phyloP scores from a whole-genome alignment of 2,329 filamentous ascomycete genomes.

The Teratosphaeria pseudoeucalypti region DNA sequence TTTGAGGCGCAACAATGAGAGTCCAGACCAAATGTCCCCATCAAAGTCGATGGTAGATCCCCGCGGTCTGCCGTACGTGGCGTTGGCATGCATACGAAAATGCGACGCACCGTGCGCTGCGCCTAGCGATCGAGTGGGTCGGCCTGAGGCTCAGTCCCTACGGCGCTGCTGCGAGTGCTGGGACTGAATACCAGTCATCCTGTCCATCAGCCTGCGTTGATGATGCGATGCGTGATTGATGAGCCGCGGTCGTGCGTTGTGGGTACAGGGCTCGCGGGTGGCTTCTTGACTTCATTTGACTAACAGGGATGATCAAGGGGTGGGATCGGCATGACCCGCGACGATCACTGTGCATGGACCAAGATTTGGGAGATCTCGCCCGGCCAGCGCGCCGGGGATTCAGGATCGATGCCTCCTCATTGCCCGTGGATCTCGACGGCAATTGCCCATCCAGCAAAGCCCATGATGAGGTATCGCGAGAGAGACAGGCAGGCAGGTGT shows the following conservation, averaged over 20 bases:
- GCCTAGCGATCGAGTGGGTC: neutral
- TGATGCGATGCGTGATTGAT: neutral
- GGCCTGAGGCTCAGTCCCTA: neutral
- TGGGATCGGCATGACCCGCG: neutral
- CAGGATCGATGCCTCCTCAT: neutral
- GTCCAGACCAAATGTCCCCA: neutral
- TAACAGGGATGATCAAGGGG: neutral
- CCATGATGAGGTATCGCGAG: neutral
- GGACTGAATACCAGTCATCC: neutral
- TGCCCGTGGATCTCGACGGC: neutral
- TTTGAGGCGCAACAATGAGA: neutral
- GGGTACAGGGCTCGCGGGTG: neutral
- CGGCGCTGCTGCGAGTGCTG: neutral
- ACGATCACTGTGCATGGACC: neutral
- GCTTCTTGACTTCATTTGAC: neutral
- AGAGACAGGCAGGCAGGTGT: neutral
- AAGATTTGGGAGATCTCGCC: neutral
- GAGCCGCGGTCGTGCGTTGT: neutral
- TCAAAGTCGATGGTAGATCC: neutral
- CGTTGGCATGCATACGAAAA: neutral
- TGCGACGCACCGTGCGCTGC: neutral
- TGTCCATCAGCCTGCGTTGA: neutral
- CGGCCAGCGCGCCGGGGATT: neutral
- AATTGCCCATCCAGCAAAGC: neutral
- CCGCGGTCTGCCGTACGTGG: neutral